A percentile compares a stretch with the other conserved stretches of the same genome.
phyloP scores from a whole-genome alignment of 1,284 basidiomycete species.

The Sporisorium scitamineum region DNA sequence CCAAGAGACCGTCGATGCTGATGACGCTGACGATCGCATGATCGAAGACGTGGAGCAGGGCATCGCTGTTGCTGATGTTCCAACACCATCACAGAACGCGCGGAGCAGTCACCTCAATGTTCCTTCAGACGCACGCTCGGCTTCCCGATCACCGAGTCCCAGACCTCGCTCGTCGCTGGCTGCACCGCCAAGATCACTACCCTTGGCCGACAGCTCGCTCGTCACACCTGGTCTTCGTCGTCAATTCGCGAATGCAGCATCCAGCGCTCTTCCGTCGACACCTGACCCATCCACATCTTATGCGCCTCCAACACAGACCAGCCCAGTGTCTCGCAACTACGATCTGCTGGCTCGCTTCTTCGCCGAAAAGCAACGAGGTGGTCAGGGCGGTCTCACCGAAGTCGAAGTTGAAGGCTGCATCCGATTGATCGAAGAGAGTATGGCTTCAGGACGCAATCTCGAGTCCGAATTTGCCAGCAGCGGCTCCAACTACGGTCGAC shows the following conservation, averaged over 20 bases:
- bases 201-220: constrained; percentile 32
- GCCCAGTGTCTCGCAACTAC: constrained; percentile 58
- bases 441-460: constrained; percentile 42
- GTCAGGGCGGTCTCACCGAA: constrained; percentile 48
- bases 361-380: constrained; percentile 52
- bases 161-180: constrained; percentile 17
- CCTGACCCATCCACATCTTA: constrained; percentile 21
- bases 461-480: constrained; percentile 33
- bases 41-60: constrained; percentile 40
- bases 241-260: constrained; percentile 13
- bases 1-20: constrained; percentile 13
- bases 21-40: constrained; percentile 33
- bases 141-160: constrained; percentile 19
- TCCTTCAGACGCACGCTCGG: background rate
- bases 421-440: constrained; percentile 55
- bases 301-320: constrained; percentile 29
- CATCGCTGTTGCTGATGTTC: background rate
- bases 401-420: constrained; percentile 60
- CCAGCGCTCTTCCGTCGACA: constrained; percentile 5
- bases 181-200: constrained; percentile 23
- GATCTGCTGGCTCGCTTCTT: constrained; percentile 60
- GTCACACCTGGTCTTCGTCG: constrained; percentile 47
- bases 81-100: background rate
- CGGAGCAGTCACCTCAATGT: constrained; percentile 10
- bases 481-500: constrained; percentile 12